A percentile compares a stretch with the other conserved stretches of the same genome.
phyloP scores from a whole-genome alignment of 2,329 filamentous ascomycete species.

The Hymenoscyphus scutula region DNA sequence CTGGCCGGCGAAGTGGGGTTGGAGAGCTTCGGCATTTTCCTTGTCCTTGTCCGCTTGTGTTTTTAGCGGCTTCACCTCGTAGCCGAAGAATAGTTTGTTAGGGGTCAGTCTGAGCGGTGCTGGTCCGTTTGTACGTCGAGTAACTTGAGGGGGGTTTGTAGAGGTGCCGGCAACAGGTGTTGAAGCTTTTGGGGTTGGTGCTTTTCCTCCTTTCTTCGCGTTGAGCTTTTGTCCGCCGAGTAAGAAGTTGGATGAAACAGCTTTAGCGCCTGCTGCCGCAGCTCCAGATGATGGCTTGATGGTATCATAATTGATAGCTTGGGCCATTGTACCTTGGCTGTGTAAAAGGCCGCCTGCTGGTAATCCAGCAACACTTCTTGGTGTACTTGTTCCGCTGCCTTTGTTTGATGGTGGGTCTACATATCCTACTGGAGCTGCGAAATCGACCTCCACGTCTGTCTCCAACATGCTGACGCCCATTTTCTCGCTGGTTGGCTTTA shows the following conservation, averaged over 20 bases:
- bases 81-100: conserved; percentile 95
- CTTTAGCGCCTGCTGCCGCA: conserved; percentile 59
- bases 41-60: conserved; percentile 70
- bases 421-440: conserved; percentile 90
- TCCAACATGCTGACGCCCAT: conserved; percentile 93
- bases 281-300: conserved; percentile 77
- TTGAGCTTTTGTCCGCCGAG: conserved; percentile 79
- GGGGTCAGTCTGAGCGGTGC: conserved; percentile 80
- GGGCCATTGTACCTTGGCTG: conserved; percentile 89
- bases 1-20: conserved; percentile 77
- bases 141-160: conserved; percentile 33
- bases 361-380: conserved; percentile 63
- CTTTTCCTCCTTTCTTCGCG: conserved; percentile 77
- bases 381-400: conserved; percentile 80
- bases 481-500: conserved; percentile 79
- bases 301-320: conserved; percentile 92
- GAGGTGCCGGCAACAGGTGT: conserved; percentile 66
- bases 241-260: conserved; percentile 73
- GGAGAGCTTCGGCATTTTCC: conserved; percentile 61
- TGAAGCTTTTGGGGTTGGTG: conserved; percentile 67
- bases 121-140: conserved; percentile 67
- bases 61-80: conserved; percentile 85
- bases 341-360: conserved; percentile 74
- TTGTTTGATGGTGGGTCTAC: conserved; percentile 71
- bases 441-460: conserved; percentile 95